A percentile compares a stretch with the other conserved stretches of the same genome.
Conservation (phyloP, 495 filamentous ascomycete species). For the Xylaria castorea region DNA sequence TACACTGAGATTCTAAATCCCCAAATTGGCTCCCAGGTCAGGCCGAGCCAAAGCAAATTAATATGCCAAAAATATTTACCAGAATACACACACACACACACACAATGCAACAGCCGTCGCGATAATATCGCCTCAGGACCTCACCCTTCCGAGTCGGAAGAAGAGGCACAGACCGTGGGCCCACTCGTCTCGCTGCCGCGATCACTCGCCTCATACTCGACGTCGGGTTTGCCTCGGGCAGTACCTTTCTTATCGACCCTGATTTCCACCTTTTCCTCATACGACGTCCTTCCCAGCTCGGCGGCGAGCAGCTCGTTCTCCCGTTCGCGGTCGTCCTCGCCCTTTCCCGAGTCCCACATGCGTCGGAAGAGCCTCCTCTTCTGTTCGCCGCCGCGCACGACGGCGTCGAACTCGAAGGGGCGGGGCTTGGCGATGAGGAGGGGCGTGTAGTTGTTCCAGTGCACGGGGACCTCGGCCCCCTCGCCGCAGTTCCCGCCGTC, state of each 20-base stretch:
- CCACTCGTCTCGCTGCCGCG: conserved; percentile 25
- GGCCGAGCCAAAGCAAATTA: not conserved
- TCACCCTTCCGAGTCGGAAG: conserved; percentile 9
- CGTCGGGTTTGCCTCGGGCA: not conserved
- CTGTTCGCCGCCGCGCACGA: conserved; percentile 43
- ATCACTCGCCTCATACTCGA: not conserved
- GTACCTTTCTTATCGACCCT: conserved; percentile 6
- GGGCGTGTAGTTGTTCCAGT: conserved; percentile 58
- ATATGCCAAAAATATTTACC: not conserved
- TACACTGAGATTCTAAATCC: not conserved
- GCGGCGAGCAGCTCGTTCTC: not conserved
- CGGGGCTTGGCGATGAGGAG: conserved; percentile 61
- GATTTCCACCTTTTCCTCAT: conserved; percentile 24
- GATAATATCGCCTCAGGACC: not conserved
- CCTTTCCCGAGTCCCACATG: conserved; percentile 47
- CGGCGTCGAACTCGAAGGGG: conserved; percentile 54
- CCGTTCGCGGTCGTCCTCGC: conserved; percentile 27
- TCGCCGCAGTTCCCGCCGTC: conserved; percentile 32
- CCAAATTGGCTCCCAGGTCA: no score
- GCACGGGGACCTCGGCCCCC: conserved; percentile 51
- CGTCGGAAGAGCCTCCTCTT: conserved; percentile 36
- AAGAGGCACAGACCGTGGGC: not conserved
- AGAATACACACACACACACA: not conserved
- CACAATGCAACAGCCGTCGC: not conserved
- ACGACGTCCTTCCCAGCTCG: not conserved